phyloP scores from a whole-genome alignment of 169 alveolate genomes.

The Plasmodium gonderi region DNA sequence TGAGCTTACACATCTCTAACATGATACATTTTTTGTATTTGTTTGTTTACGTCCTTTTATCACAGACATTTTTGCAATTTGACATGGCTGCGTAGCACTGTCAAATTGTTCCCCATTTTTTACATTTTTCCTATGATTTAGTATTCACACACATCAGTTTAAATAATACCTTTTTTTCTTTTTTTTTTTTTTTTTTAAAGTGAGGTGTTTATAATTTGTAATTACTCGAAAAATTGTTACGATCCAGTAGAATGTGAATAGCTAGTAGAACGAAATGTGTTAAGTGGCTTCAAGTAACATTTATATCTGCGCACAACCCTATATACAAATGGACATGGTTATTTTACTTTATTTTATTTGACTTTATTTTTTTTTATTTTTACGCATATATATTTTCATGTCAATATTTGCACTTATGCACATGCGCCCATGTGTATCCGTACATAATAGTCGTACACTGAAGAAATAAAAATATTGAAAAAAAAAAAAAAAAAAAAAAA shows the following conservation, averaged over 20 bases:
- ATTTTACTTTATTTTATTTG: too few relatives aligned
- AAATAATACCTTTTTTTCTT: constrained; percentile 15
- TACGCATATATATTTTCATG: too few relatives aligned
- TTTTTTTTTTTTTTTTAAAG: constrained; percentile 22
- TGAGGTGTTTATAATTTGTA: constrained; percentile 48
- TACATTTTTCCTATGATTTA: too few relatives aligned
- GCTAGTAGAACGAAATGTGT: constrained; percentile 13
- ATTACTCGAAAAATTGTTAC: constrained; percentile 11
- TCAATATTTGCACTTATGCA: background rate
- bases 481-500: background rate
- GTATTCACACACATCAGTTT: background rate
- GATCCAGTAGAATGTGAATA: constrained; percentile 25
- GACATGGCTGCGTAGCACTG: background rate
- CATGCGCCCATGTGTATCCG: background rate
- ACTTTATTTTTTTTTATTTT: too few relatives aligned
- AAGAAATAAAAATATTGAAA: constrained; percentile 3
- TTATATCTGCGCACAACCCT: background rate
- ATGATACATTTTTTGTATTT: background rate
- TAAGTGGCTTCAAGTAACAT: background rate
- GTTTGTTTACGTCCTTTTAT: background rate
- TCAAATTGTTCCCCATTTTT: too few relatives aligned
- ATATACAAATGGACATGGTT: background rate
- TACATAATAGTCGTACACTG: constrained; percentile 1
- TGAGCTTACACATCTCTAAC: background rate
- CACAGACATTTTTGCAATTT: background rate